Base-by-base conservation (phyloP, 768 basidiomycete species). In the Leccinum longicurvipes region DNA sequence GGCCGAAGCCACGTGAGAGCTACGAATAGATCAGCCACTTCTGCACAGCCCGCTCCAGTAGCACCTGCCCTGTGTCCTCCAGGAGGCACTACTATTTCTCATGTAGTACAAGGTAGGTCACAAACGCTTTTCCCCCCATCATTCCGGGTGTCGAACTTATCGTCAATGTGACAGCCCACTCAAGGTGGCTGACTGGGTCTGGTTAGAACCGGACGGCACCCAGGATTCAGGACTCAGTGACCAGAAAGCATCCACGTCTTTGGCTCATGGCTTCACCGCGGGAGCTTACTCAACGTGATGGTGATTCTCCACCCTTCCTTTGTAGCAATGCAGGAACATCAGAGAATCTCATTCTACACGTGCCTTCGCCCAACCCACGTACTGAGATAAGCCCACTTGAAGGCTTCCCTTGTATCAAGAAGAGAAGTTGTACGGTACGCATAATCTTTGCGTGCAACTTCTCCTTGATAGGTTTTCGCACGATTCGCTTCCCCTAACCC, bases 1-100 rank as follows among this genome's bases (percentile, higher is more conserved):
- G 67, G 67, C 63, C 58, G 39, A 50, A 28, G 54, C 70, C 70
- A 69, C 68, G 68, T 72, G 68, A 65, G 63, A 50, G 45, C 53
- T 58, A 45, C 55, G 62, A 59, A 61, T 42, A 56, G 51, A 66
- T 58, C 60, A 60, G 53, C 60, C 60, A 60, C 63, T 48, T 29
- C 47, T 10, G 7, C 55, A 45, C 59, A 50, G 55, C 54, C 34
- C 28, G 11, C 24, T 10, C n/a, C 24, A 44, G 11, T 23, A 17
- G n/a, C 19, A 23, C 58, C 31, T 34, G 31, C 29, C 32, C 15
- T 17, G 17, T 21, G 41, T 41, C 21, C 23, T 31, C 21, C n/a
- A 19, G 47, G 28, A 24, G 36, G 41, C 4, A 23, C 28, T n/a
- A 15, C 21, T n/a, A 15, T 46, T 17, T 11, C 31, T 21, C 31